phyloP scores from a whole-genome alignment of 352 stramenopile genomes.

The Phytopythium chamaehyphon region DNA sequence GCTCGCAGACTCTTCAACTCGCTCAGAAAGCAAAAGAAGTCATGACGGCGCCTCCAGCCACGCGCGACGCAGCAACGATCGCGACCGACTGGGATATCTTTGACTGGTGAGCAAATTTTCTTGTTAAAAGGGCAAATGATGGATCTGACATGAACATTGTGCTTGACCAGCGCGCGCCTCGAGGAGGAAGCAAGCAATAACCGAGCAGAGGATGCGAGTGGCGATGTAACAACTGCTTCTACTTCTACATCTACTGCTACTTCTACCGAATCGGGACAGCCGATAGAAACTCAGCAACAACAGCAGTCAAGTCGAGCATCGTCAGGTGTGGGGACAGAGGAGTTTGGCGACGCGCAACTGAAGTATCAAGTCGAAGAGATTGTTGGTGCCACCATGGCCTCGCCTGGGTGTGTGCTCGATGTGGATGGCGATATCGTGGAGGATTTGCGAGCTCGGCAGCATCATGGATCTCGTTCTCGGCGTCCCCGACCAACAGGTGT shows the following conservation, averaged over 20 bases:
- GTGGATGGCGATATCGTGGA: conserved; percentile 75
- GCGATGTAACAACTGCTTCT: conserved; percentile 6
- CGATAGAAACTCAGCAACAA: background rate
- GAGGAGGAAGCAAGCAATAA: conserved; percentile 29
- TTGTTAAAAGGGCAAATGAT: background rate
- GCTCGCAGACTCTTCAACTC: conserved; percentile 67
- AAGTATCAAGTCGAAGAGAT: conserved; percentile 80
- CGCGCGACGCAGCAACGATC: conserved; percentile 59
- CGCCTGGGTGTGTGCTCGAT: conserved; percentile 75
- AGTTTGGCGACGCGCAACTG: conserved; percentile 50
- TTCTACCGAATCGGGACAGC: conserved; percentile 3
- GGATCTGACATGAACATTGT: background rate
- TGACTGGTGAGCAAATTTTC: conserved; percentile 35
- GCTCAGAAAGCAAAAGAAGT: conserved; percentile 81
- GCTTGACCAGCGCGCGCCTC: conserved; percentile 10
- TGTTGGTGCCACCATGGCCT: conserved; percentile 61
- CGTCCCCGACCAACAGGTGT: conserved; percentile 13
- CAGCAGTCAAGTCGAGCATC: background rate
- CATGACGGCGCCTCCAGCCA: conserved; percentile 76
- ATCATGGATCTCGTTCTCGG: conserved; percentile 21
- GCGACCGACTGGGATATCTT: conserved; percentile 88
- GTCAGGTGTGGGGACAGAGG: conserved; percentile 3
- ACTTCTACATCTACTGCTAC: conserved; percentile 3
- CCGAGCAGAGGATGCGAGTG: conserved; percentile 24
- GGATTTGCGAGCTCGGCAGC: conserved; percentile 55